Evolutionary conservation across 495 filamentous ascomycete species (phyloP).

Genomic region (Penicillium atrosanguineum): DNA sequence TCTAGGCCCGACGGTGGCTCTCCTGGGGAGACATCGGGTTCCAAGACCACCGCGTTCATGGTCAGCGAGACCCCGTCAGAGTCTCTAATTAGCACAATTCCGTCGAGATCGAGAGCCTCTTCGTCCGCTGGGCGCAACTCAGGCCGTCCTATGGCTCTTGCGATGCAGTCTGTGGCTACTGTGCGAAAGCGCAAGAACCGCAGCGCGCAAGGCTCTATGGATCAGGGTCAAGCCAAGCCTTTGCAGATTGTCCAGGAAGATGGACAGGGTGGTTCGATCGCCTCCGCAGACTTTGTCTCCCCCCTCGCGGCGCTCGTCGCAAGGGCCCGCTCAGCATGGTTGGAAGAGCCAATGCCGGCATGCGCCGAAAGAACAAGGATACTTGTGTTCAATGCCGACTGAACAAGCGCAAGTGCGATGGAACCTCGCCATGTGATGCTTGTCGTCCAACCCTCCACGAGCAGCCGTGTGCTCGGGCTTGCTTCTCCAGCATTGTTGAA

Average conservation of each 20-base stretch:
- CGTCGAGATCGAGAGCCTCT: constrained; percentile 27
- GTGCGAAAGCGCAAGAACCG: constrained; percentile 45
- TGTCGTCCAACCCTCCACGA: constrained; percentile 48
- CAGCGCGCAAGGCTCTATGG: constrained; percentile 27
- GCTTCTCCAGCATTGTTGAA: constrained; percentile 51
- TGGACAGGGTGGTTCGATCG: constrained; percentile 46
- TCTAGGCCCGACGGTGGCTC: constrained; percentile 25
- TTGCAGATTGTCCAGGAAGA: constrained; percentile 50
- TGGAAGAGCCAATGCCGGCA: constrained; percentile 44
- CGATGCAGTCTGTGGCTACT: constrained; percentile 35
- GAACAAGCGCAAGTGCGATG: constrained; percentile 53
- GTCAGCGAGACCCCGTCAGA: constrained; percentile 39
- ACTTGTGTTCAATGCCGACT: constrained; percentile 49
- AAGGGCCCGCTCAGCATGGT: constrained; percentile 47
- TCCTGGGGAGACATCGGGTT: constrained; percentile 17
- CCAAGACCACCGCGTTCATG: constrained; percentile 38
- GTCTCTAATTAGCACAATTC: constrained; percentile 25
- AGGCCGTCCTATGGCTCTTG: constrained; percentile 32
- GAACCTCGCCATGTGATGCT: constrained; percentile 47
- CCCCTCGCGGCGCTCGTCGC: constrained; percentile 47
- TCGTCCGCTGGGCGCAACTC: constrained; percentile 25
- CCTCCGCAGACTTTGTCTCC: constrained; percentile 49
- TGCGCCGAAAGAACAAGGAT: constrained; percentile 49
- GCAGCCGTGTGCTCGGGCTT: constrained; percentile 47
- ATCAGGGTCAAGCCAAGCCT: constrained; percentile 33